A percentile compares a stretch with the other conserved stretches of the same genome.
phyloP scores from a whole-genome alignment of 2,329 filamentous ascomycete species.

The Fusarium anguioides region DNA sequence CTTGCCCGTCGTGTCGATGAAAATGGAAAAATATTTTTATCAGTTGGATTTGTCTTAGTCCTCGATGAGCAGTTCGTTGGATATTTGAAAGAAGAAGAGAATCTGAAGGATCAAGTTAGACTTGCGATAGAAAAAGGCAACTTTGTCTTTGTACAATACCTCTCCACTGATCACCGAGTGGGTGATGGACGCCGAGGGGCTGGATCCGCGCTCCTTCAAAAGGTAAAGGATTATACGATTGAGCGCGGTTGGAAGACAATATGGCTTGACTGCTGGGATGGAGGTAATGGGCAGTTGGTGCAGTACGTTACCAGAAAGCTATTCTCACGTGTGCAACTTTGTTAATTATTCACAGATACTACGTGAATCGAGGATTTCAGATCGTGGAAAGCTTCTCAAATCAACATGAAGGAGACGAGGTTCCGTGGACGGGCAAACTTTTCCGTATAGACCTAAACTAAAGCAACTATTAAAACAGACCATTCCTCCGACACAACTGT shows the following conservation, averaged over 20 bases:
- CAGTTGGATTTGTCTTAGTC: slow-evolving; percentile 27
- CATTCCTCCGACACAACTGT: neutral
- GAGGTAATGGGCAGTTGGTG: slow-evolving; percentile 40
- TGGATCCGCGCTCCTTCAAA: slow-evolving; percentile 26
- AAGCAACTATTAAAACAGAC: neutral
- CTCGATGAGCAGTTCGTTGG: slow-evolving; percentile 9
- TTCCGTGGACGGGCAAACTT: slow-evolving; percentile 31
- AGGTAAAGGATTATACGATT: slow-evolving; percentile 31
- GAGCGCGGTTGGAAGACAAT: slow-evolving; percentile 31
- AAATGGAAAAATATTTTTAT: slow-evolving; percentile 22
- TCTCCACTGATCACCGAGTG: slow-evolving; percentile 28
- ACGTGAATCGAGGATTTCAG: slow-evolving; percentile 31
- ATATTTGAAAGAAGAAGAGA: slow-evolving; percentile 24
- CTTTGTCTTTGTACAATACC: slow-evolving; percentile 30
- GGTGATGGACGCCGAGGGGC: slow-evolving; percentile 26
- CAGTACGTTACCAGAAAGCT: slow-evolving; percentile 21
- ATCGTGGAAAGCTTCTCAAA: slow-evolving; percentile 23
- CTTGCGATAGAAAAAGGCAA: slow-evolving; percentile 24
- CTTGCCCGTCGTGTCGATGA: slow-evolving; percentile 33
- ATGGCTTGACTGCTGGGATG: slow-evolving; percentile 46
- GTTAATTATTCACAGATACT: slow-evolving; percentile 35
- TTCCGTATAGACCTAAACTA: slow-evolving; percentile 32
- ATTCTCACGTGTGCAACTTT: neutral
- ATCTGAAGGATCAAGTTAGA: slow-evolving; percentile 17
- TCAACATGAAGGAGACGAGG: neutral